Percentiles rank a stretch among this genome's conserved stretches.
Conservation (phyloP, 768 basidiomycete species). For the Psilocybe subaeruginosa region DNA sequence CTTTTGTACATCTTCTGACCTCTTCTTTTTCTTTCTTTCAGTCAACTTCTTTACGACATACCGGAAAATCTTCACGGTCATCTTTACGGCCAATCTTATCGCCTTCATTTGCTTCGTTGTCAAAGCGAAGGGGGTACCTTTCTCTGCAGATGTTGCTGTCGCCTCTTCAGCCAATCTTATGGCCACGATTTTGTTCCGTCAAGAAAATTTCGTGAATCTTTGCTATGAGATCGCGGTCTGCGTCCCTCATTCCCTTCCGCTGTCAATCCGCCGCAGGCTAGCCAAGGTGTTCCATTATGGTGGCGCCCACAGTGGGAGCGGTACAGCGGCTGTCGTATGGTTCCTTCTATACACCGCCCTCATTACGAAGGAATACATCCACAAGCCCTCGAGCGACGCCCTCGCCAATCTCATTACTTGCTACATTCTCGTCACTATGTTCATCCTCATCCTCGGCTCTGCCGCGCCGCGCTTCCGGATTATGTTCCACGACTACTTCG, state of each 20-base stretch:
- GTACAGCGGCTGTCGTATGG: slow-evolving; percentile 56
- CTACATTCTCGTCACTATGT: slow-evolving; percentile 48
- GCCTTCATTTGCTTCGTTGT: slow-evolving; percentile 45
- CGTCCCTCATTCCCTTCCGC: slow-evolving; percentile 38
- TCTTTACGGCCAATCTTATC: slow-evolving; percentile 53
- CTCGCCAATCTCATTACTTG: slow-evolving; percentile 37
- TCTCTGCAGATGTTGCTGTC: slow-evolving; percentile 40
- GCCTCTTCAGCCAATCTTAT: slow-evolving; percentile 47
- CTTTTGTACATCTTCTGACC: slow-evolving; percentile 27
- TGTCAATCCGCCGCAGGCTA: slow-evolving; percentile 45
- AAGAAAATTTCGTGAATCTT: slow-evolving; percentile 57
- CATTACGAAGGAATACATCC: slow-evolving; percentile 38
- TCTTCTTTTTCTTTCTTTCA: slow-evolving; percentile 3
- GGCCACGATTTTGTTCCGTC: slow-evolving; percentile 43
- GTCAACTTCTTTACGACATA: slow-evolving; percentile 43
- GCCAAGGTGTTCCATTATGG: slow-evolving; percentile 60
- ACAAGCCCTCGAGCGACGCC: slow-evolving; percentile 25
- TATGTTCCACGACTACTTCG: slow-evolving; percentile 55
- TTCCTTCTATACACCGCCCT: slow-evolving; percentile 50
- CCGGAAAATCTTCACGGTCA: slow-evolving; percentile 54
- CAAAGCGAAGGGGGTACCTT: slow-evolving; percentile 34
- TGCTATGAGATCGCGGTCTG: slow-evolving; percentile 49
- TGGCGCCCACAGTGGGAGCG: slow-evolving; percentile 57
- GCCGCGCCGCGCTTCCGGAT: slow-evolving; percentile 52
- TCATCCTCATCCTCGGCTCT: slow-evolving; percentile 47